Conservation (phyloP, 177 flowering plant genomes). For the Vitis hybrid region DNA sequence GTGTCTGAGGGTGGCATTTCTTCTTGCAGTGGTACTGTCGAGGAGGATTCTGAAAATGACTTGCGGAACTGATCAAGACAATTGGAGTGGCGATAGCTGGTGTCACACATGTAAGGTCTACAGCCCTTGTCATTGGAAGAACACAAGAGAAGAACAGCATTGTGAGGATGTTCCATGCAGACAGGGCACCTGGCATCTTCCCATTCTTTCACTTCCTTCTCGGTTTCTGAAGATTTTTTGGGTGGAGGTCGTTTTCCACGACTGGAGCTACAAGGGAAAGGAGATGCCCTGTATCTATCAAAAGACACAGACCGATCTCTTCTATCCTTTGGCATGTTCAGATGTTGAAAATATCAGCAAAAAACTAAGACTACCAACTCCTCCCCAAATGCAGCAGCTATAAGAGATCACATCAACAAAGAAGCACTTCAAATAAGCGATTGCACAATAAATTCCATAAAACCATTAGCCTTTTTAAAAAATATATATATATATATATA, state of each 20-base stretch:
- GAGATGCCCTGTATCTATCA: conserved; percentile 57
- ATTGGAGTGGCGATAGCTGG: conserved; percentile 90
- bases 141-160: conserved; percentile 81
- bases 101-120: conserved; percentile 93
- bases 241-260: conserved; percentile 31
- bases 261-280: conserved; percentile 66
- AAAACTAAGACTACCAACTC: neutral
- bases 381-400: conserved; percentile 6
- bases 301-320: conserved; percentile 60
- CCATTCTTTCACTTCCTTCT: conserved; percentile 71
- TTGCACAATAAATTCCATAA: neutral
- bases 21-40: conserved; percentile 23
- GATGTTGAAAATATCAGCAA: conserved; percentile 6
- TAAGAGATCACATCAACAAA: conserved; percentile 1
- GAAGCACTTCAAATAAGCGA: neutral
- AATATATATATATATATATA: too few relatives aligned
- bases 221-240: conserved; percentile 28
- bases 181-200: conserved; percentile 93
- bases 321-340: conserved; percentile 78
- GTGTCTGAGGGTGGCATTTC: conserved; percentile 22
- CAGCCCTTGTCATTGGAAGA: conserved; percentile 80
- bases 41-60: conserved; percentile 40
- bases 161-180: conserved; percentile 97
- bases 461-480: too few relatives aligned
- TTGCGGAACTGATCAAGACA: conserved; percentile 87